Evolutionary conservation across 163 green algal genomes (phyloP), one percentile per base, ranked within the genome.

Genomic region (Scenedesmus sp.): DNA sequence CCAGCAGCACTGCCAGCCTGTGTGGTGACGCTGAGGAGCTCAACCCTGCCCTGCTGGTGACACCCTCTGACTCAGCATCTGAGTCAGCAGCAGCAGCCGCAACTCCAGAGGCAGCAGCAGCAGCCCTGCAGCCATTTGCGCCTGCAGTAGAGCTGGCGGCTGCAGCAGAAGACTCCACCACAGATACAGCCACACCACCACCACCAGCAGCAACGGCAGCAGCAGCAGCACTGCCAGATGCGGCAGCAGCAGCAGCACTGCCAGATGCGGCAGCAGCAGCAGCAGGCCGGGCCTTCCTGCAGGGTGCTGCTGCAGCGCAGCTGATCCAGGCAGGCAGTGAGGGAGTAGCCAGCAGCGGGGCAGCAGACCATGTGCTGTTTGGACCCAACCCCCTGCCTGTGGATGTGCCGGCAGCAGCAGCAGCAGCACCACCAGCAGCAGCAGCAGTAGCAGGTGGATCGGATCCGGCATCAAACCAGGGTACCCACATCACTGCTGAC

Each of bases 391-490:
- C 82, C 5, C 54, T 66, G 55, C 82, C 82, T 70, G 55, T 86
- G 16, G 82, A 86, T 55, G 82, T 66, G 82, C 82, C 82, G 20
- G 82, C 55, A 86, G 82, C 12, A 9, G 3, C 8, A 10, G 4
- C 34, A 23, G 74, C 74, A 82, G 74, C 85, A 89, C 34, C 85
- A 55, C 46, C 85, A 89, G 20, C 85, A 89, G 64, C 85, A 55
- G 64, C 85, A 89, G 20, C 84, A 52, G 60, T 60, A 59, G 26
- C 62, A 79, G 60, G 26, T 52, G 59, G 10, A 7, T 23, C 20
- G 9, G 1, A 73, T 15, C 12, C 64, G 5, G 64, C 64, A 73
- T 4, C 59, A 10, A 57, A 34, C 15, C 77, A 26, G 12, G 1
- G 70, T 79, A 5, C 70, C 70, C 16, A 23, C 70, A 23, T 79